These are phyloP conservation scores for Phaffia australis DNA, from an alignment of 768 basidiomycete genomes.

Conservation along the genomic window DNA sequence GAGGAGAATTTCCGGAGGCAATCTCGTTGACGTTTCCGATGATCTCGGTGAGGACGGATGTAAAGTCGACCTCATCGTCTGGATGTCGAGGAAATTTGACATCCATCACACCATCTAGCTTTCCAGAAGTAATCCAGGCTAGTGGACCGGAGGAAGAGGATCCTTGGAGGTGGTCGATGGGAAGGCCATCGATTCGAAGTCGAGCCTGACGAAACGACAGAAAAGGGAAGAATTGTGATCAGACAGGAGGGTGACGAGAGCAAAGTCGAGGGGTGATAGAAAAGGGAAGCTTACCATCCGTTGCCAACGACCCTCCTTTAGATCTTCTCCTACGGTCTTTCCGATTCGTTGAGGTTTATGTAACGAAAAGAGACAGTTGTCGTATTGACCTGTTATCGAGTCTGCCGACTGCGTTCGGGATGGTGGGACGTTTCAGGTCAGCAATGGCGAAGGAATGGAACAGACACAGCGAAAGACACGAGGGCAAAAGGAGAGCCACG, in stretches of 20 bases:
- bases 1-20: neutral
- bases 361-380: conserved; percentile 92
- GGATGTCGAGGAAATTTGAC: conserved; percentile 88
- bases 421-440: neutral
- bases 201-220: conserved; percentile 48
- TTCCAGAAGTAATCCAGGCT: conserved; percentile 95
- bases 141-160: conserved; percentile 72
- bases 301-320: conserved; percentile 67
- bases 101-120: conserved; percentile 90
- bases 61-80: conserved; percentile 55
- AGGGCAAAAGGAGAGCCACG: neutral
- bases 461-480: neutral
- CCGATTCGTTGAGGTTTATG: conserved; percentile 41
- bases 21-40: conserved; percentile 59
- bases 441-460: neutral
- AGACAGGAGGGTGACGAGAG: neutral
- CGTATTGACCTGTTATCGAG: conserved; percentile 91
- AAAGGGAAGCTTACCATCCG: conserved; percentile 58
- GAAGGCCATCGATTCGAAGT: conserved; percentile 91
- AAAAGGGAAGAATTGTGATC: neutral
- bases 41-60: conserved; percentile 76
- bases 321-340: conserved; percentile 22
- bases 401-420: conserved; percentile 51
- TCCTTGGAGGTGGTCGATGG: conserved; percentile 86
- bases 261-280: neutral